Conservation (phyloP, 73 alveolate species). For the Paramecium caudatum region DNA sequence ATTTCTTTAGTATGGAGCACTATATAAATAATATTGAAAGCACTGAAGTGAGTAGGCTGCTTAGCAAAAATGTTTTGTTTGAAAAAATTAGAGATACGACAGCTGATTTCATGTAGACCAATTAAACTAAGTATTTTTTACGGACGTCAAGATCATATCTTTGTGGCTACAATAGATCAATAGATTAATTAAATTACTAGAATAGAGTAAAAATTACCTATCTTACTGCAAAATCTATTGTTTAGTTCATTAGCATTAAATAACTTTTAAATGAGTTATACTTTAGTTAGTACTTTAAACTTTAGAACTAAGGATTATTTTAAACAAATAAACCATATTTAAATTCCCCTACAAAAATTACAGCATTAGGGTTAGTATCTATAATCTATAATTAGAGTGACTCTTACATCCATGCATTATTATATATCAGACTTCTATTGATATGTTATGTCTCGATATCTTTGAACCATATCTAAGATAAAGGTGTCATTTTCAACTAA, state of each 20-base stretch:
- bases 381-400: background rate
- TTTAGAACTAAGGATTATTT: background rate
- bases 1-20: background rate
- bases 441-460: background rate
- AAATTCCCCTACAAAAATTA: constrained; percentile 39
- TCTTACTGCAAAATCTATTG: background rate
- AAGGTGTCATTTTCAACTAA: background rate
- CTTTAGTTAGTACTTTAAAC: background rate
- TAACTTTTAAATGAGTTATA: constrained; percentile 38
- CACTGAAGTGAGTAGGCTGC: background rate
- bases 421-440: background rate
- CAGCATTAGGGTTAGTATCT: background rate
- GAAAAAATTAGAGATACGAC: background rate
- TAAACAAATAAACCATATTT: constrained; percentile 7
- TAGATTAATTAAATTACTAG: background rate
- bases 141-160: constrained; percentile 32
- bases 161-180: background rate
- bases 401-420: constrained; percentile 15
- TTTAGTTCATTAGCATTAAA: background rate
- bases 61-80: constrained; percentile 8
- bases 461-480: background rate
- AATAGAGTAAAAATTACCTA: background rate
- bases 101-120: constrained; percentile 5
- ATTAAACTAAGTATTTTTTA: background rate
- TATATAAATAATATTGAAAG: background rate